Evolutionary conservation across 2,329 filamentous ascomycete genomes (phyloP).

Genomic region (Claviceps monticola): DNA sequence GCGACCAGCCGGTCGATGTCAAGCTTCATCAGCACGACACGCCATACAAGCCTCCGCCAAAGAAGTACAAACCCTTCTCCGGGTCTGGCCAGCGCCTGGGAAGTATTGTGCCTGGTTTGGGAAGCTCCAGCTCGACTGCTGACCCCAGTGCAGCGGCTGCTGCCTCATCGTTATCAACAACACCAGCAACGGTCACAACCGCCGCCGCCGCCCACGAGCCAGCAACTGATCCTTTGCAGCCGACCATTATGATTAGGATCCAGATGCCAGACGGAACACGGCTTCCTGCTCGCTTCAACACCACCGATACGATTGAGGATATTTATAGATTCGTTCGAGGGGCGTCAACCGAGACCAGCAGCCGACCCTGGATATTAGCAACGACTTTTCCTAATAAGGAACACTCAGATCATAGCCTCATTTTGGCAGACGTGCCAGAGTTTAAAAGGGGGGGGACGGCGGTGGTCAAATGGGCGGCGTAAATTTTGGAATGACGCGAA

Average conservation of each 20-base stretch:
- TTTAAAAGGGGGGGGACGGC: constrained; percentile 54
- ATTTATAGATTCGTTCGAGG: constrained; percentile 61
- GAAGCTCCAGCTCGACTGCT: constrained; percentile 13
- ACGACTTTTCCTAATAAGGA: constrained; percentile 79
- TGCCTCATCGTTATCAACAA: constrained; percentile 21
- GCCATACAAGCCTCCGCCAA: constrained; percentile 54
- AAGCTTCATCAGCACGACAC: constrained; percentile 66
- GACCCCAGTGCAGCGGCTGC: constrained; percentile 12
- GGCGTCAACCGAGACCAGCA: constrained; percentile 42
- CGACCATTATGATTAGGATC: constrained; percentile 58
- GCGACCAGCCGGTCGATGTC: constrained; percentile 64
- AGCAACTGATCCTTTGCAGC: constrained; percentile 48
- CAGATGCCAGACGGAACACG: constrained; percentile 67
- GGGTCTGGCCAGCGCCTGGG: constrained; percentile 62
- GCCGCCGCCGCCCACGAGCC: constrained; percentile 15
- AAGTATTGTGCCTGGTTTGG: constrained; percentile 56
- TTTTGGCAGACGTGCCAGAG: constrained; percentile 46
- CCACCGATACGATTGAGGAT: constrained; percentile 61
- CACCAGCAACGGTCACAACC: constrained; percentile 19
- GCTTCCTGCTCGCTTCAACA: constrained; percentile 70
- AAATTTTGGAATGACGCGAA: neutral
- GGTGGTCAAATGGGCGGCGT: constrained; percentile 44
- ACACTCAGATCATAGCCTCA: constrained; percentile 50
- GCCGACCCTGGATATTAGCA: constrained; percentile 57
- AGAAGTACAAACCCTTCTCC: constrained; percentile 61